Evolutionary conservation across 108 stramenopile genomes (phyloP).

Genomic region (Pseudonitzschia multiseries): DNA sequence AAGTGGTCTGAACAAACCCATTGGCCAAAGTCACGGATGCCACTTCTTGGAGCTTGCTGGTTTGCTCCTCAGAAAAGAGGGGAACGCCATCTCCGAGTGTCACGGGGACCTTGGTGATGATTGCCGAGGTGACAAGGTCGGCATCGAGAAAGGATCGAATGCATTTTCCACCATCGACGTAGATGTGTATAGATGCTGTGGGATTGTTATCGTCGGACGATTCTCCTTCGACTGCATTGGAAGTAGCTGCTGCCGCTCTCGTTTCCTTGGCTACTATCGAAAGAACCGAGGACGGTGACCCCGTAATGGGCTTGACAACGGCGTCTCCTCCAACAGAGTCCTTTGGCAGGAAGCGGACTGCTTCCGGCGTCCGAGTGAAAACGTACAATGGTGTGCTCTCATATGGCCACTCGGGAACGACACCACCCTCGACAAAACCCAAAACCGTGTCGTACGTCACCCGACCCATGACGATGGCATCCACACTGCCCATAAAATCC

Average conservation of each 20-base stretch:
- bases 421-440: constrained; percentile 35
- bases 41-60: background rate
- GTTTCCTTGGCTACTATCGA: background rate
- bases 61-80: constrained; percentile 25
- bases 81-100: constrained; percentile 41
- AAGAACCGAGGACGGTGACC: background rate
- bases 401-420: constrained; percentile 33
- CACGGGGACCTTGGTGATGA: constrained; percentile 35
- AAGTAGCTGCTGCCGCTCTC: background rate
- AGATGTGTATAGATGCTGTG: constrained; percentile 25
- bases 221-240: background rate
- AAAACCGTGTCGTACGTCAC: constrained; percentile 45
- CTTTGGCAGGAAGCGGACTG: constrained; percentile 23
- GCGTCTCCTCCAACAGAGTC: background rate
- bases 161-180: constrained; percentile 43
- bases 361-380: constrained; percentile 28
- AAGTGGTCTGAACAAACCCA: background rate
- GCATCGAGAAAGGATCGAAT: constrained; percentile 34
- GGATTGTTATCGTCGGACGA: constrained; percentile 2
- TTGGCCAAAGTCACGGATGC: background rate
- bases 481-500: constrained; percentile 36
- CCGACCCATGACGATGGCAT: constrained; percentile 51
- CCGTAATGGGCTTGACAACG: background rate
- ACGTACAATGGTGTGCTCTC: constrained; percentile 27
- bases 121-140: constrained; percentile 29